Evolutionary conservation across 257 asterid species (phyloP), one percentile per base, ranked within the genome.

Genomic region (Fraxinus excelsior): DNA sequence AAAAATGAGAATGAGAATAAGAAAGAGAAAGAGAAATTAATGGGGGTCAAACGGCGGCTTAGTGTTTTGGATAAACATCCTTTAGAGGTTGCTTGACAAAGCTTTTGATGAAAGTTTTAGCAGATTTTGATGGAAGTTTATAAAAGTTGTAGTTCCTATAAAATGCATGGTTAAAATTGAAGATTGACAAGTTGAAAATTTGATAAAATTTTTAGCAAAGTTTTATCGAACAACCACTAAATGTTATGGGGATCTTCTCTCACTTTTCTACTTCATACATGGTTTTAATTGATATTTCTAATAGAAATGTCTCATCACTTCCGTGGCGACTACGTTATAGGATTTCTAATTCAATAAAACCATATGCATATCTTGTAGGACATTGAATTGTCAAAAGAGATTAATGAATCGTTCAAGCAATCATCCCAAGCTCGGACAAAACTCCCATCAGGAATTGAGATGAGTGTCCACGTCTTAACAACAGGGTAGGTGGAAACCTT

Each of bases 401-500:
- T 96, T 66, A 96, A 96, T 79, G 99, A 96, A 76, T 96, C 98
- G 35, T 96, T 96, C 91, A 96, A 86, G 92, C 99, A 96, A 82
- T 96, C 99, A 76, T 92, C 99, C 78, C 98, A 96, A 89, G 98
- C 98, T 72, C 88, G 99, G 77, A 92, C 94, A 4, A 96, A 96
- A 78, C 99, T 96, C 66, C 99, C 98, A 56, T 91, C 97, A 21
- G 98, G 98, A 73, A 96, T 96, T 19, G 99, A 96, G 93, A 82
- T 96, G 99, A 96, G 99, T 65, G 99, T 96, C 78, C 99, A 96
- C 67, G 99, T 96, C 80, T 80, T 96, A 83, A 96, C 97, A 73
- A 96, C 97, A 74, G 99, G 99, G 97, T 95, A 73, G 60, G 87
- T 73, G 67, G 74, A 31, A 31, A 7, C 31, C 56, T 29, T 74